phyloP scores from a whole-genome alignment of 225 moss, liverwort and hornwort species.

The Physcomitrium patens region DNA sequence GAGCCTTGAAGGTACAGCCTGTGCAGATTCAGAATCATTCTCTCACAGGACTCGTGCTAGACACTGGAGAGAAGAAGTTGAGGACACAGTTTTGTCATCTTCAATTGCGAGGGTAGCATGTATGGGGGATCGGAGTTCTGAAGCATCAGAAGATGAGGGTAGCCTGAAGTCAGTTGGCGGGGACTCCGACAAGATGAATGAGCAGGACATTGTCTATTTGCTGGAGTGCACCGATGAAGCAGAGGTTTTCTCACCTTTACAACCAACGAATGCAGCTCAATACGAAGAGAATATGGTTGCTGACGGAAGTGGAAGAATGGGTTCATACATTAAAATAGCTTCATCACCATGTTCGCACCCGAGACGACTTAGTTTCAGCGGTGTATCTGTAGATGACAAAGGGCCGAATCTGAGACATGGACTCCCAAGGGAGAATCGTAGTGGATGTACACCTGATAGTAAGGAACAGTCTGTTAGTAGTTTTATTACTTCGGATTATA shows the following conservation, averaged over 20 bases:
- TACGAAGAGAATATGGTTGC: neutral
- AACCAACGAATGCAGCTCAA: neutral
- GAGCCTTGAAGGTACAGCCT: neutral
- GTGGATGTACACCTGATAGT: conserved; percentile 16
- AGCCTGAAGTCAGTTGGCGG: neutral
- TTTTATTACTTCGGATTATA: conserved; percentile 32
- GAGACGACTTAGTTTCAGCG: conserved; percentile 41
- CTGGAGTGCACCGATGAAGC: conserved; percentile 4
- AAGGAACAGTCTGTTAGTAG: conserved; percentile 22
- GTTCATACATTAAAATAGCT: conserved; percentile 13
- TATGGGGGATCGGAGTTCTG: neutral
- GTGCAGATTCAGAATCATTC: conserved; percentile 3
- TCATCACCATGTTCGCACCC: conserved; percentile 22
- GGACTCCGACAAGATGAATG: conserved; percentile 14
- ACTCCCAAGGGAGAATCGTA: neutral
- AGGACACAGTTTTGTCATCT: conserved; percentile 8
- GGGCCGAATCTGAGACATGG: neutral
- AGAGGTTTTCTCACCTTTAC: neutral
- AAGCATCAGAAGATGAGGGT: neutral
- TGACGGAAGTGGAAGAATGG: neutral
- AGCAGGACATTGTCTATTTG: neutral
- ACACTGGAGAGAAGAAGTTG: conserved; percentile 40
- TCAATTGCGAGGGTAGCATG: neutral
- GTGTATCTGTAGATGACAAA: conserved; percentile 14
- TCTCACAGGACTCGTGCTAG: conserved; percentile 11